A percentile compares a stretch with the other conserved stretches of the same genome.
These are phyloP conservation scores for Diplodia seriata DNA, from an alignment of 2,329 filamentous ascomycete genomes.

Conservation along the genomic window DNA sequence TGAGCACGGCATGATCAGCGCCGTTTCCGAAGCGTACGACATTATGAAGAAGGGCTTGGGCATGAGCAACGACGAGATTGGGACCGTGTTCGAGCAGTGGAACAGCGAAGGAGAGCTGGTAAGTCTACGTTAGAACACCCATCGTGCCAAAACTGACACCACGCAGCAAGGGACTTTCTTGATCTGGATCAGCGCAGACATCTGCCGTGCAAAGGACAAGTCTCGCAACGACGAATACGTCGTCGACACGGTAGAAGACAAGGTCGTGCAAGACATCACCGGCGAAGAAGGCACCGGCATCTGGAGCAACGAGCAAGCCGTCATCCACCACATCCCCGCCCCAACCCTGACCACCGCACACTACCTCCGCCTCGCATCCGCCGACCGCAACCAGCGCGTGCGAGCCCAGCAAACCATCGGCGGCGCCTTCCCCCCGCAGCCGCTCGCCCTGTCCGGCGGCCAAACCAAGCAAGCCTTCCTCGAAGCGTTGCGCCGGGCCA, in stretches of 20 bases:
- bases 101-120: slow-evolving; percentile 64
- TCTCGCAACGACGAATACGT: slow-evolving; percentile 54
- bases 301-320: slow-evolving; percentile 69
- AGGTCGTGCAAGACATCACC: slow-evolving; percentile 73
- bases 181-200: slow-evolving; percentile 67
- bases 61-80: slow-evolving; percentile 67
- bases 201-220: slow-evolving; percentile 60
- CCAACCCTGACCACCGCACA: slow-evolving; percentile 70
- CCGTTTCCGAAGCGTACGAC: slow-evolving; percentile 69
- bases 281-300: slow-evolving; percentile 71
- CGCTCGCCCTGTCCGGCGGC: slow-evolving; percentile 39
- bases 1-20: slow-evolving; percentile 73
- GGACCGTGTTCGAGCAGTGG: slow-evolving; percentile 66
- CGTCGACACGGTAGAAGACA: slow-evolving; percentile 69
- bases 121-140: slow-evolving; percentile 31
- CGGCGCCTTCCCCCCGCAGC: slow-evolving; percentile 51
- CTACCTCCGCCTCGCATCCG: slow-evolving; percentile 68
- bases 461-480: slow-evolving; percentile 55
- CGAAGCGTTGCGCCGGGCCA: slow-evolving; percentile 65
- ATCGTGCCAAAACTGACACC: slow-evolving; percentile 3
- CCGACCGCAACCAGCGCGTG: slow-evolving; percentile 64
- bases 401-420: slow-evolving; percentile 57
- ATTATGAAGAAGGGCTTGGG: slow-evolving; percentile 65
- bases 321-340: slow-evolving; percentile 66
- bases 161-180: slow-evolving; percentile 63